phyloP scores from a whole-genome alignment of 1,284 basidiomycete species.

The Exsudoporus floridanus region DNA sequence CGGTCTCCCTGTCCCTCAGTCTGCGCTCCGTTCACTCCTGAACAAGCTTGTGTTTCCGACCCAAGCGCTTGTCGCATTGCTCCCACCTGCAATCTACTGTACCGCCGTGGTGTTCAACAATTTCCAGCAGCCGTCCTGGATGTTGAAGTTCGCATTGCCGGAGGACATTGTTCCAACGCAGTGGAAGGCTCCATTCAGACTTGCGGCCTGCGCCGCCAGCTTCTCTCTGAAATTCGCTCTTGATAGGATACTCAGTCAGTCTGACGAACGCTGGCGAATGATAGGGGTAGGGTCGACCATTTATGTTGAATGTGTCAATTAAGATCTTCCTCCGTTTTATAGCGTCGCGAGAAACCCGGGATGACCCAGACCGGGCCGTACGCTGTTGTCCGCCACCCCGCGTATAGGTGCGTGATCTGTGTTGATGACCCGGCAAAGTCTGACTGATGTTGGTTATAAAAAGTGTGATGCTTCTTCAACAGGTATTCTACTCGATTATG shows the following conservation, averaged over 20 bases:
- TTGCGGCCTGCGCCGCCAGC: constrained; percentile 27
- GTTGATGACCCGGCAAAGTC: neutral
- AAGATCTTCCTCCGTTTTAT: neutral
- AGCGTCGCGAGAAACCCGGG: constrained; percentile 35
- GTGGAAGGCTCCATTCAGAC: constrained; percentile 21
- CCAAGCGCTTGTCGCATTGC: constrained; percentile 26
- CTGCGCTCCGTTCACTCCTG: constrained; percentile 17
- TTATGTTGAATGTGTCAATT: neutral
- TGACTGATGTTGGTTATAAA: neutral
- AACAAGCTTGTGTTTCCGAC: constrained; percentile 31
- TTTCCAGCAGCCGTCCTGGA: constrained; percentile 37
- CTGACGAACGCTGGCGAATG: constrained; percentile 30
- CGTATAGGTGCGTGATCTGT: constrained; percentile 26
- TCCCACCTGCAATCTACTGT: constrained; percentile 30
- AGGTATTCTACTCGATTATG: constrained; percentile 31
- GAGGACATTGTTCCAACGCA: constrained; percentile 17
- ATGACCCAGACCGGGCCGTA: constrained; percentile 33
- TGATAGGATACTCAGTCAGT: constrained; percentile 10
- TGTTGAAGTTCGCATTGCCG: constrained; percentile 29
- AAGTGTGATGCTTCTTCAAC: constrained; percentile 33
- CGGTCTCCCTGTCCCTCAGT: constrained; percentile 20
- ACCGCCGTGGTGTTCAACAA: constrained; percentile 27
- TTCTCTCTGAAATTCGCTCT: constrained; percentile 23
- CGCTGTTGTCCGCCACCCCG: constrained; percentile 36
- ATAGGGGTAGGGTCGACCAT: constrained; percentile 27